These are phyloP conservation scores for Aspergillus kassunensis DNA, from an alignment of 495 filamentous ascomycete genomes.

Conservation along the genomic window DNA sequence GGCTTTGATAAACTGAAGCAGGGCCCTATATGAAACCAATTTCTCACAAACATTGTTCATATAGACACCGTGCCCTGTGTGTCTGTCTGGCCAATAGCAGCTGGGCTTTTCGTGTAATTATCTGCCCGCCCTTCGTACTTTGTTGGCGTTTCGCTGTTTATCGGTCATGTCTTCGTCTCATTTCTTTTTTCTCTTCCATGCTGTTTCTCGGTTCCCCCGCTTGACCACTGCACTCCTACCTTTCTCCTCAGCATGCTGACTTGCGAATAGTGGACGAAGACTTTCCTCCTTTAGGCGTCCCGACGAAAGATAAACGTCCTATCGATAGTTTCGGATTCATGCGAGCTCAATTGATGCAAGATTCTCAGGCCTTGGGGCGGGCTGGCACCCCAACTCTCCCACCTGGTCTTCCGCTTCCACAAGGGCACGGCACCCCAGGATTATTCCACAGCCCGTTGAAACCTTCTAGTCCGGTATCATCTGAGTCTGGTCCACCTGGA, in stretches of 20 bases:
- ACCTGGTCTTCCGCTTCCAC: conserved; percentile 60
- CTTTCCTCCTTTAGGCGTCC: conserved; percentile 47
- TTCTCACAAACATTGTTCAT: conserved; percentile 49
- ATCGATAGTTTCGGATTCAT: conserved; percentile 42
- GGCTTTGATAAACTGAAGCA: conserved; percentile 42
- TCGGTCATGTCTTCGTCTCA: conserved; percentile 10
- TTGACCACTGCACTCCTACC: conserved; percentile 17
- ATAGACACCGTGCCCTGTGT: conserved; percentile 40
- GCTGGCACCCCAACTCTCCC: conserved; percentile 58
- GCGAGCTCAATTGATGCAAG: conserved; percentile 37
- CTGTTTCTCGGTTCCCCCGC: conserved; percentile 3
- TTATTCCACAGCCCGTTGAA: conserved; percentile 34
- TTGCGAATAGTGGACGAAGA: conserved; percentile 43
- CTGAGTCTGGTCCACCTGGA: conserved; percentile 30
- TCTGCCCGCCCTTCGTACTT: conserved; percentile 28
- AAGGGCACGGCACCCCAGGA: conserved; percentile 46
- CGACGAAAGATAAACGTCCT: conserved; percentile 32
- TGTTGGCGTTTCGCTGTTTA: conserved; percentile 17
- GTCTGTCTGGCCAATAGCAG: conserved; percentile 26
- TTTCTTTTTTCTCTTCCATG: conserved; percentile 7
- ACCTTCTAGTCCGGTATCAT: conserved; percentile 32
- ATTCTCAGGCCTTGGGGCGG: conserved; percentile 31
- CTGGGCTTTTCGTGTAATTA: conserved; percentile 39
- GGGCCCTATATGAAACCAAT: conserved; percentile 50
- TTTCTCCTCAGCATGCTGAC: conserved; percentile 21